These are phyloP conservation scores for Litsea cubeba DNA, from an alignment of 164 flowering plant species.

Conservation along the genomic window DNA sequence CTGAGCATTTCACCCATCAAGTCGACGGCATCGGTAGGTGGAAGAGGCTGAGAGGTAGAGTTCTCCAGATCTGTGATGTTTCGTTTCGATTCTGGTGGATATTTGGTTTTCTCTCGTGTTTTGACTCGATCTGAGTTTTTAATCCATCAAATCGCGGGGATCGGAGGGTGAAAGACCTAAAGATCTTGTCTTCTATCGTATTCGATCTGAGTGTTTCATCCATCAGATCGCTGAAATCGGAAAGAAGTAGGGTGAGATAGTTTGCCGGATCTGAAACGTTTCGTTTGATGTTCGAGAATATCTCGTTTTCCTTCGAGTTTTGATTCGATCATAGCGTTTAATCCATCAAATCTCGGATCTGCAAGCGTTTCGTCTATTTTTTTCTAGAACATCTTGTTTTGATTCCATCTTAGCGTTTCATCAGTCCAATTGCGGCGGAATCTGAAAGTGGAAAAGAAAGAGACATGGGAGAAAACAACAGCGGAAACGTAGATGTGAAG, in stretches of 20 bases:
- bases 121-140: not conserved
- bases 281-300: not conserved
- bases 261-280: not conserved
- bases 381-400: not conserved
- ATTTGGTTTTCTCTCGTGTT: not conserved
- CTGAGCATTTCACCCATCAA: not conserved
- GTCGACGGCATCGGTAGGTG: not conserved
- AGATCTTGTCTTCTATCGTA: not conserved
- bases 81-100: too few relatives aligned
- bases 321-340: not conserved
- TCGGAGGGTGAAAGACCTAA: not conserved
- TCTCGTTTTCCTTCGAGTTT: not conserved
- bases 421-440: not conserved
- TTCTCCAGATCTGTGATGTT: too few relatives aligned
- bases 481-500: constrained; percentile 8
- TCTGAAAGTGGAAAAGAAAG: not conserved
- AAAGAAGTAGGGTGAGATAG: too few relatives aligned
- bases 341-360: not conserved
- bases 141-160: not conserved
- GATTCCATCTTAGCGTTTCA: too few relatives aligned
- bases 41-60: too few relatives aligned
- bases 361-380: not conserved
- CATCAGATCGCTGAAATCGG: not conserved
- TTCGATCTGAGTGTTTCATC: not conserved
- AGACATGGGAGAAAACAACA: constrained; percentile 8